Percentiles rank a stretch among this genome's conserved stretches.
Conservation (phyloP, 208 protist species). For the Trypanosoma caninum region DNA sequence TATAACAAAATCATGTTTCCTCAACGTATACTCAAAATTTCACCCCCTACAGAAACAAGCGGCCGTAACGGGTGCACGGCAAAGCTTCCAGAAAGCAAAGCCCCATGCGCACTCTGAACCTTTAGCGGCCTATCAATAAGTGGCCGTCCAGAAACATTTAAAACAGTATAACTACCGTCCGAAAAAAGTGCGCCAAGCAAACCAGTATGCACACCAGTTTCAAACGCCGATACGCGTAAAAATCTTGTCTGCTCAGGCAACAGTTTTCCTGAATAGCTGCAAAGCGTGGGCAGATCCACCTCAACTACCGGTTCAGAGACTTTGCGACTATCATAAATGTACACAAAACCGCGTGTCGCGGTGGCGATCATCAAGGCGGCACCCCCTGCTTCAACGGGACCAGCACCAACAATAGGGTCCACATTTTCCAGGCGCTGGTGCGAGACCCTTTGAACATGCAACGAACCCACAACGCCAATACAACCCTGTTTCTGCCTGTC, state of each 20-base stretch:
- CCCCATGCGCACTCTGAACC: conserved; percentile 28
- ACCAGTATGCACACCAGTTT: conserved; percentile 68
- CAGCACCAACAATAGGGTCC: conserved; percentile 25
- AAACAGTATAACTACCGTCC: conserved; percentile 72
- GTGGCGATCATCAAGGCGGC: conserved; percentile 51
- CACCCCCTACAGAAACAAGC: conserved; percentile 65
- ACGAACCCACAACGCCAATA: conserved; percentile 61
- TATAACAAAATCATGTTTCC: background rate
- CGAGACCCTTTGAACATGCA: conserved; percentile 23
- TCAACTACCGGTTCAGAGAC: conserved; percentile 44
- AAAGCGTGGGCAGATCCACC: conserved; percentile 32
- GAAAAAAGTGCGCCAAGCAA: conserved; percentile 66
- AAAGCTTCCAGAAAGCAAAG: conserved; percentile 45
- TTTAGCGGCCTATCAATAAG: conserved; percentile 48
- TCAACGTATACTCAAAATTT: conserved; percentile 68
- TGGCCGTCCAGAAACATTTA: conserved; percentile 58
- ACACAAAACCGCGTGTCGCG: conserved; percentile 43
- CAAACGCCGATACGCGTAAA: conserved; percentile 51
- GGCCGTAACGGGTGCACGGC: conserved; percentile 74
- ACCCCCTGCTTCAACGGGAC: conserved; percentile 20
- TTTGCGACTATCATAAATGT: conserved; percentile 75
- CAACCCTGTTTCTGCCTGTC: conserved; percentile 74
- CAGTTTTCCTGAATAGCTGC: conserved; percentile 18
- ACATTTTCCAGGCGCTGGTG: background rate
- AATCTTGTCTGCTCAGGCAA: conserved; percentile 2